Base-by-base conservation (phyloP, 2,329 filamentous ascomycete species). In the Aotearoamyces nothofagi region DNA sequence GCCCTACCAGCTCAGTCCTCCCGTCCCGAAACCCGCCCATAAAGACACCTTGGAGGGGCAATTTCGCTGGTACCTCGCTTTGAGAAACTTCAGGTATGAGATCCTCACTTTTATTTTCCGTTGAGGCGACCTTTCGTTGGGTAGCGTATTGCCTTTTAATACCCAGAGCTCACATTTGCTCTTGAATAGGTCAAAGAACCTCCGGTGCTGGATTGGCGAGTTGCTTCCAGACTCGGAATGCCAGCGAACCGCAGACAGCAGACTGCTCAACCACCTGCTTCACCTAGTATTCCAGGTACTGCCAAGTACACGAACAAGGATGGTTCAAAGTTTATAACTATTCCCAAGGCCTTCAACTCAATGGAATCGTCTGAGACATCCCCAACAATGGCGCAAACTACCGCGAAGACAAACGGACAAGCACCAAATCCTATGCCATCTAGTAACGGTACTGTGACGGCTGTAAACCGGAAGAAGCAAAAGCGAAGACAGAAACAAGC, bases 381-480 rank as follows among this genome's bases (percentile, higher is more conserved):
- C 15, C 65, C 66, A 31, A 37, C 40, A 26, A 51, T 50, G 47
- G 41, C 49, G 26, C 44, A 49, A 33, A 39, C 44, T 15, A 40
- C 41, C 15, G 36, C 40, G 15, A 46, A 47, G 37, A 24, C 40
- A 32, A 51, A 50, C 33, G 42, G 40, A n/a, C 40, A 45, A 32
- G 32, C 26, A 25, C 36, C 45, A 8, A 33, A 33, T 20, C 36
- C 43, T 31, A 30, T 42, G 39, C 33, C 44, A 38, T 33, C 44
- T 26, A 33, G 33, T 10, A 45, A 42, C 35, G 40, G 40, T 27
- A 43, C 53, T 26, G 56, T 60, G 24, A 60, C 60, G 24, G 47
- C 62, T 6, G 77, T 86, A 29, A 94, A 93, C 56, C 74, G 81
- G 49, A 94, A 94, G 64, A 96, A 94, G 62, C 80, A 90, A 54